Conservation (phyloP, 1,284 basidiomycete genomes). For the Naganishia cerealis region DNA sequence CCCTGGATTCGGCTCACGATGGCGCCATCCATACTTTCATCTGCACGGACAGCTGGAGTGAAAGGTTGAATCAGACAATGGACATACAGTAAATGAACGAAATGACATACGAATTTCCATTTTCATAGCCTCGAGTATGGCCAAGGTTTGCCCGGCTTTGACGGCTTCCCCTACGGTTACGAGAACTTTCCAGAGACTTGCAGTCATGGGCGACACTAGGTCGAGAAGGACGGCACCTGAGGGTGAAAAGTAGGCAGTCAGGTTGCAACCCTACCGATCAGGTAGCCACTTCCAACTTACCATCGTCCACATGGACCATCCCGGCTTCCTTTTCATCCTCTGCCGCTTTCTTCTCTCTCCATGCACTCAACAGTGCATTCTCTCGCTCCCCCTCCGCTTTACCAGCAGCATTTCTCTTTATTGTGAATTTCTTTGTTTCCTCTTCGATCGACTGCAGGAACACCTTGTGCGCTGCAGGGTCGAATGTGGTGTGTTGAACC, state of each 20-base stretch:
- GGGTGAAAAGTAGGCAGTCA: conserved; percentile 25
- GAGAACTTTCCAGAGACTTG: conserved; percentile 63
- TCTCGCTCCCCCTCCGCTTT: conserved; percentile 42
- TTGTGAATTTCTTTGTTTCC: conserved; percentile 58
- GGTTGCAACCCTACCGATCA: conserved; percentile 32
- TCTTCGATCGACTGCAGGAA: conserved; percentile 57
- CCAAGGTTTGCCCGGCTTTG: conserved; percentile 58
- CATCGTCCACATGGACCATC: conserved; percentile 32
- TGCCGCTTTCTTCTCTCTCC: conserved; percentile 52
- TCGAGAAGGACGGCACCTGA: conserved; percentile 35
- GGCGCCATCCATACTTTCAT: conserved; percentile 42
- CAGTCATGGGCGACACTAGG: conserved; percentile 58
- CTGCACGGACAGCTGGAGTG: conserved; percentile 40
- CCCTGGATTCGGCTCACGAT: conserved; percentile 40
- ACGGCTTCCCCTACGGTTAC: conserved; percentile 58
- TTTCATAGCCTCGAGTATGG: conserved; percentile 72
- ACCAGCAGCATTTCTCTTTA: conserved; percentile 41
- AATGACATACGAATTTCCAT: conserved; percentile 57
- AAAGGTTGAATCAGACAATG: not conserved
- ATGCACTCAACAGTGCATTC: conserved; percentile 52
- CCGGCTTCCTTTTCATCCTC: conserved; percentile 30
- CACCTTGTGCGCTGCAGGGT: conserved; percentile 59
- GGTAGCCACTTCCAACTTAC: conserved; percentile 20
- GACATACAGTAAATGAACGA: not conserved
- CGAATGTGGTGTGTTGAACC: conserved; percentile 57